Percentiles rank a stretch among this genome's conserved stretches.
Conservation (phyloP, 345 rosid species). For the Pugionium dolabratum region DNA sequence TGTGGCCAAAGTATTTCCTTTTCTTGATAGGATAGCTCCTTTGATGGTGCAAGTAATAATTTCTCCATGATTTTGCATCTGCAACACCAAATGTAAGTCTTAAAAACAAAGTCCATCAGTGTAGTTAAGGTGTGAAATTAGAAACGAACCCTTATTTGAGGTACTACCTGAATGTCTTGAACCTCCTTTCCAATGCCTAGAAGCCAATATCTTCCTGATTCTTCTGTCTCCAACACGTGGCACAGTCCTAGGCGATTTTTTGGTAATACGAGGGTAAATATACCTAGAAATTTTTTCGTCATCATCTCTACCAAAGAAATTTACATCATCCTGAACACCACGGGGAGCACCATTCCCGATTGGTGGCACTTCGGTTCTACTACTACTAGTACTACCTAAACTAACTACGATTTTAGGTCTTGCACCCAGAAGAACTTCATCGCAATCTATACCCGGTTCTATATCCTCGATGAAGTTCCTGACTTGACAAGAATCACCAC, state of each 20-base stretch:
- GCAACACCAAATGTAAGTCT: constrained; percentile 37
- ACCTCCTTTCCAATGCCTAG: constrained; percentile 74
- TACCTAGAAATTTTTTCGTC: constrained; percentile 92
- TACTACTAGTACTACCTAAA: constrained; percentile 50
- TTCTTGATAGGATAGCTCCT: constrained; percentile 81
- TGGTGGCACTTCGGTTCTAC: constrained; percentile 45
- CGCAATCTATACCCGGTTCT: constrained; percentile 46
- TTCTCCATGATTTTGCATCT: constrained; percentile 58
- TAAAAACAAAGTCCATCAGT: constrained; percentile 22
- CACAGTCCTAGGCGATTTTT: constrained; percentile 55
- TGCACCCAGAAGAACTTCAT: constrained; percentile 56
- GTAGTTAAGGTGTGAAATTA: neutral
- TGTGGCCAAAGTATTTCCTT: constrained; percentile 56
- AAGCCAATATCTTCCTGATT: constrained; percentile 93
- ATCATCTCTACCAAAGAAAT: constrained; percentile 91
- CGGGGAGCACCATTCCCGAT: constrained; percentile 43
- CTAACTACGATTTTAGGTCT: constrained; percentile 58
- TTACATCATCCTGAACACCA: constrained; percentile 61
- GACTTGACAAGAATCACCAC: constrained; percentile 41
- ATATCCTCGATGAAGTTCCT: constrained; percentile 37
- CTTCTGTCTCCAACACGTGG: constrained; percentile 86
- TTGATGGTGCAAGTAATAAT: constrained; percentile 57
- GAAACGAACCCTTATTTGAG: constrained; percentile 12
- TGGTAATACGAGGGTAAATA: constrained; percentile 57
- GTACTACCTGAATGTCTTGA: constrained; percentile 57